phyloP scores from a whole-genome alignment of 2,329 filamentous ascomycete species.

The Pseudogymnoascus sp. region DNA sequence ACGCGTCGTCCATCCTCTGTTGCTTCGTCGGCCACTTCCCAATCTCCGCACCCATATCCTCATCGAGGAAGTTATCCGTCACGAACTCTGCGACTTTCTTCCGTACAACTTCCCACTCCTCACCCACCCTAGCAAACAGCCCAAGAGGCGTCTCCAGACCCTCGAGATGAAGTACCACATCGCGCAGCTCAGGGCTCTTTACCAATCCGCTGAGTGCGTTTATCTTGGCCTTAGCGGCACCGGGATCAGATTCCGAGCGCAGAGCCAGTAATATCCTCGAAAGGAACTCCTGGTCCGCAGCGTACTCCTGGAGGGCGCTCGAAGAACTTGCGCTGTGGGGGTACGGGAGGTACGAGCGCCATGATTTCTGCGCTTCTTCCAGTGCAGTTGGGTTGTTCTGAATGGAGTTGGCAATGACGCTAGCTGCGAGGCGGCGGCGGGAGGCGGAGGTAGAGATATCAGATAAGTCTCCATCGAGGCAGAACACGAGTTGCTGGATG shows the following conservation, averaged over 20 bases:
- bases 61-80: conserved; percentile 59
- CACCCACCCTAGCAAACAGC: conserved; percentile 41
- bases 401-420: conserved; percentile 48
- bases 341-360: conserved; percentile 31
- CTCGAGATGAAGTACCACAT: conserved; percentile 45
- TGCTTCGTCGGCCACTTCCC: conserved; percentile 46
- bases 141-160: conserved; percentile 49
- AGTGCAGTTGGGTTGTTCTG: conserved; percentile 60
- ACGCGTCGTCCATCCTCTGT: conserved; percentile 21
- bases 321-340: not conserved
- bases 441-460: conserved; percentile 1
- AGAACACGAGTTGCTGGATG: conserved; percentile 48
- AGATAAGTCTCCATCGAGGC: conserved; percentile 32
- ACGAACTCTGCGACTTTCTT: conserved; percentile 50
- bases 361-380: conserved; percentile 40
- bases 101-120: conserved; percentile 42
- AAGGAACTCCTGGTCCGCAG: conserved; percentile 3
- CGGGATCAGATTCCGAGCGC: conserved; percentile 21
- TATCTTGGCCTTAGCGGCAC: conserved; percentile 31
- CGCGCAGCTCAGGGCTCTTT: conserved; percentile 43
- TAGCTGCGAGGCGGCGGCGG: conserved; percentile 43
- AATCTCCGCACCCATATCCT: conserved; percentile 50
- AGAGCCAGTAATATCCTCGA: not conserved
- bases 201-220: conserved; percentile 49
- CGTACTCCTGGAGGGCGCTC: not conserved